Evolutionary conservation across 2,329 filamentous ascomycete genomes (phyloP), one percentile per base, ranked within the genome.

Genomic region (Xylaria sp.): DNA sequence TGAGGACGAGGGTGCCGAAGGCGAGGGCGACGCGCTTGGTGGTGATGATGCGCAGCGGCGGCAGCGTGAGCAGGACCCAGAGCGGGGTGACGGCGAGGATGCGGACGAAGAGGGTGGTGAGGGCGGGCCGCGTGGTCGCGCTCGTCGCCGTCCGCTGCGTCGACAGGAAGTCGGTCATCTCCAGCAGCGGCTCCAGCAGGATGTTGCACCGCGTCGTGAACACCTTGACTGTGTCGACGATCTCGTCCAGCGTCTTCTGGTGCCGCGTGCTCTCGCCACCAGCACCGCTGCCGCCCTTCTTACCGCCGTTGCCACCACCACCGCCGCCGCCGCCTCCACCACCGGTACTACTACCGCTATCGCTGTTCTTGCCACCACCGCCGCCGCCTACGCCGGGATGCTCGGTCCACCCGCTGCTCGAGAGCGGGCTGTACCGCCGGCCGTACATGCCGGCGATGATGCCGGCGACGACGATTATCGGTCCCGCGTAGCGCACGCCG

Each of bases 221-320:
- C 61, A 92, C 86, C 70, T 92, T 91, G 41, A 99, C 76, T 0
- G 91, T 96, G 64, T 97, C 92, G 52, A 99, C 90, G 56, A 99
- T 99, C 75, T 99, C 94, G 70, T 99, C 94, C 48, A 99, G 75
- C 46, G 92, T 97, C 77, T 97, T 97, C 67, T 96, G 91, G 65
- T 94, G 90, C 55, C 88, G 87, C 39, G 87, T 88, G 56, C 82
- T 86, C 64, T 91, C 90, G 7, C 79, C 81, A 34, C 72, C 69
- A 18, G n/a, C n/a, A n/a, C n/a, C n/a, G n/a, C n/a, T n/a, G n/a
- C n/a, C n/a, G n/a, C n/a, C n/a, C n/a, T n/a, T n/a, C n/a, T 26
- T 26, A 6, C 24, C 29, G 29, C 9, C 9, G 29, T 13, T 34
- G 4, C 29, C 29, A 13, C 8, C 11, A 7, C 5, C 4, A 7